phyloP scores from a whole-genome alignment of 148 eudicot genomes.

The Amaranthus cruentus region DNA sequence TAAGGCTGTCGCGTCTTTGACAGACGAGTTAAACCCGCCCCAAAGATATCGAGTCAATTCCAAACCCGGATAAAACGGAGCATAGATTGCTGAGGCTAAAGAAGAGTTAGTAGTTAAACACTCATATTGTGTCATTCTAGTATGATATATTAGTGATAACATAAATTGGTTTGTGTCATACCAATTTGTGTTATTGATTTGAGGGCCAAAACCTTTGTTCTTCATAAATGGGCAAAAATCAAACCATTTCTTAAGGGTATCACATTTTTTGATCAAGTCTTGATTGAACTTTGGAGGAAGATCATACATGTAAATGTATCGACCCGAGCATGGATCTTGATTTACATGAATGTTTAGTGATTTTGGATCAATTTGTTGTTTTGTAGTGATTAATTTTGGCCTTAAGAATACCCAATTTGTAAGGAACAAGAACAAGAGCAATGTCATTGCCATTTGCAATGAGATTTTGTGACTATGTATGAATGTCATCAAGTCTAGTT shows the following conservation, averaged over 20 bases:
- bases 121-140: slow-evolving; percentile 38
- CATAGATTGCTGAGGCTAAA: slow-evolving; percentile 33
- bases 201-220: slow-evolving; percentile 30
- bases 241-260: slow-evolving; percentile 9
- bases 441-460: no score
- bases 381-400: no score
- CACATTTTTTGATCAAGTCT: slow-evolving; percentile 29
- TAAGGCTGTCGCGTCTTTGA: slow-evolving; percentile 23
- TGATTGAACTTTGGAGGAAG: slow-evolving; percentile 35
- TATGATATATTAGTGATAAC: slow-evolving; percentile 33
- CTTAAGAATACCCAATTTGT: no score
- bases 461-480: no score
- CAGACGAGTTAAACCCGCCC: slow-evolving; percentile 12
- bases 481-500: no score
- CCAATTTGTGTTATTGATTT: slow-evolving; percentile 24
- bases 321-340: slow-evolving; percentile 26
- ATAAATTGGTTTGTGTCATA: slow-evolving; percentile 38
- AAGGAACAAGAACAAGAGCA: no score
- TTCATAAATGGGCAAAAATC: slow-evolving; percentile 29
- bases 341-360: not conserved
- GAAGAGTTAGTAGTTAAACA: slow-evolving; percentile 38
- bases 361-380: no score
- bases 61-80: slow-evolving; percentile 44
- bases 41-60: slow-evolving; percentile 32
- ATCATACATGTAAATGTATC: slow-evolving; percentile 37